phyloP scores from a whole-genome alignment of 208 protist genomes.

The Wallacemonas collosoma region DNA sequence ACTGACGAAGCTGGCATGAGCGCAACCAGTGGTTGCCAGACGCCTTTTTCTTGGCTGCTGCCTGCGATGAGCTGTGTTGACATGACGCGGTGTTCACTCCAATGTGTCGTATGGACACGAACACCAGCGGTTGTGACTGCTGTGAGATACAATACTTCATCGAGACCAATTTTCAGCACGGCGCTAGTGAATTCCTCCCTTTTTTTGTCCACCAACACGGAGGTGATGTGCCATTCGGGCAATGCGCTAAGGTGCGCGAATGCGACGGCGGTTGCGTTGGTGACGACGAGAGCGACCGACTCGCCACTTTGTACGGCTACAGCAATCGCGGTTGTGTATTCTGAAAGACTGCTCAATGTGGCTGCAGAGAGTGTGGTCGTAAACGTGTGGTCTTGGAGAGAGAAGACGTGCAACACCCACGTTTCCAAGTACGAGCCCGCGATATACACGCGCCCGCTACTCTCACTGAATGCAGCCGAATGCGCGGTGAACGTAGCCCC shows the following conservation, averaged over 20 bases:
- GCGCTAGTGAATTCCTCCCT: not conserved
- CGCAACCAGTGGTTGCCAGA: conserved; percentile 6
- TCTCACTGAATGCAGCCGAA: not conserved
- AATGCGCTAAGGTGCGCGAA: not conserved
- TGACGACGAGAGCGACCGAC: not conserved
- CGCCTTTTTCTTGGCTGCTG: not conserved
- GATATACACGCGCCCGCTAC: not conserved
- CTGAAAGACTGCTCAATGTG: not conserved
- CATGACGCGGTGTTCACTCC: not conserved
- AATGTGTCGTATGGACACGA: not conserved
- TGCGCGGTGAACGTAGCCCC: not conserved
- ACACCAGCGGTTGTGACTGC: conserved; percentile 11
- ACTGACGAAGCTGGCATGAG: not conserved
- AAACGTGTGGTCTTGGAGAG: not conserved
- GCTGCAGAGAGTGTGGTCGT: not conserved
- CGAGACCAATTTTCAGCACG: not conserved
- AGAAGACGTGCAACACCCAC: not conserved
- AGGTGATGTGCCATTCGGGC: not conserved
- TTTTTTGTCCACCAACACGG: not conserved
- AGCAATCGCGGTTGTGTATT: conserved; percentile 5
- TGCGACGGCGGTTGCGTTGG: conserved; percentile 1
- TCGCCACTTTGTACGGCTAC: not conserved
- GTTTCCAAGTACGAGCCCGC: not conserved
- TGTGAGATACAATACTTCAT: conserved; percentile 1
- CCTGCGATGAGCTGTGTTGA: conserved; percentile 11